A percentile compares a stretch with the other conserved stretches of the same genome.
Conservation (phyloP, 805 yeast species). For the Zygosaccharomyces gambellarensis region DNA sequence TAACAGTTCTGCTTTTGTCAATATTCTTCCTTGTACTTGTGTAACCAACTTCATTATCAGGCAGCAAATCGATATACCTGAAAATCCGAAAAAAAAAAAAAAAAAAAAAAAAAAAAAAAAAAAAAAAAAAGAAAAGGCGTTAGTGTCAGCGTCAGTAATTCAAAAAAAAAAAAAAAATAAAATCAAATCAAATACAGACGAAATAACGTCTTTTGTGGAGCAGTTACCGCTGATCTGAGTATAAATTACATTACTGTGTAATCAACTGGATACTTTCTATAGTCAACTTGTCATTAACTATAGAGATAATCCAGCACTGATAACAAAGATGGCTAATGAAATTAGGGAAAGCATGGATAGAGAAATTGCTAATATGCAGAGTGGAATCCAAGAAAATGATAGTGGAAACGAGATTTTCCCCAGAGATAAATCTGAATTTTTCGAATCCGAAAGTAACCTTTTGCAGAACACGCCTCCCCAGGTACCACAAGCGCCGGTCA, state of each 20-base stretch:
- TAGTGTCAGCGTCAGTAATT: background rate
- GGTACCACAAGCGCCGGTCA: background rate
- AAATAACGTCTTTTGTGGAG: background rate
- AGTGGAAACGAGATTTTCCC: background rate
- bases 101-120: background rate
- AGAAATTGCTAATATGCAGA: background rate
- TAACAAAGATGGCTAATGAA: background rate
- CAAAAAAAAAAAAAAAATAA: background rate
- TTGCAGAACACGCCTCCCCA: background rate
- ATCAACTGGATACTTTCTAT: background rate
- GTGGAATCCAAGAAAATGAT: background rate
- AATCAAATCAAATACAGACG: background rate
- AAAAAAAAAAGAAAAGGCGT: slow-evolving; percentile 1
- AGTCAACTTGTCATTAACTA: background rate
- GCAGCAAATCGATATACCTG: background rate
- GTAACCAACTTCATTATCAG: background rate
- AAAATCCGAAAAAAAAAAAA: background rate
- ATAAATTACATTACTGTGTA: background rate
- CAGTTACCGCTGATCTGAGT: background rate
- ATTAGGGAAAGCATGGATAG: background rate
- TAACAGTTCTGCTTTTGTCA: background rate
- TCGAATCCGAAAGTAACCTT: slow-evolving; percentile 4
- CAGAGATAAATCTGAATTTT: background rate
- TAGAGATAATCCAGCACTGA: background rate
- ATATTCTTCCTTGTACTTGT: background rate